A percentile compares a stretch with the other conserved stretches of the same genome.
phyloP scores from a whole-genome alignment of 2,329 filamentous ascomycete species.

The Bimuria novae-zelandiae region DNA sequence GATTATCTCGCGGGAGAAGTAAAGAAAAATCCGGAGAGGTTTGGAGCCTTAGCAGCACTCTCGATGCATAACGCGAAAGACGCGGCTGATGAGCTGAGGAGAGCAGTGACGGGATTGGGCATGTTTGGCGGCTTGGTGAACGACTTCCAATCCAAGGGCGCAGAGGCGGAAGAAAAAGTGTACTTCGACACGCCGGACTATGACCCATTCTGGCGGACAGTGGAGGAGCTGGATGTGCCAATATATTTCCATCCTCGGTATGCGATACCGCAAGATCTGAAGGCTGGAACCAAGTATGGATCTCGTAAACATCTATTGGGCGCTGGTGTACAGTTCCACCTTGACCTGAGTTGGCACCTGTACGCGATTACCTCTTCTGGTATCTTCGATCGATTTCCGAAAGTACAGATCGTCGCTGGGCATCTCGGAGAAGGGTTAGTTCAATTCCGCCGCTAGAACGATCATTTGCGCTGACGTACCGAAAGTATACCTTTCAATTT shows the following conservation, averaged over 20 bases:
- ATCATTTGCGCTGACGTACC: conserved; percentile 5
- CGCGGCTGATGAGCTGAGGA: conserved; percentile 34
- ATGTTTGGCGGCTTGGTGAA: conserved; percentile 65
- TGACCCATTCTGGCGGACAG: conserved; percentile 38
- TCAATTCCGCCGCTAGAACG: background rate
- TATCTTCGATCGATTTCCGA: conserved; percentile 50
- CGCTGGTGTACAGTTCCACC: conserved; percentile 44
- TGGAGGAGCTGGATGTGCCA: conserved; percentile 39
- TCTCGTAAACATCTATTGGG: conserved; percentile 34
- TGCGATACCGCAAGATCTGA: conserved; percentile 32
- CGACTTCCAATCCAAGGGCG: conserved; percentile 38
- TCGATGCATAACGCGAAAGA: conserved; percentile 42
- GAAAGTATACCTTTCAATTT: conserved; percentile 51
- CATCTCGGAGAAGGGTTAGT: conserved; percentile 50
- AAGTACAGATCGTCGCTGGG: conserved; percentile 50
- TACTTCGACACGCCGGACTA: conserved; percentile 41
- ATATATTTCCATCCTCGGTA: conserved; percentile 43
- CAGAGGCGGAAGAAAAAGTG: conserved; percentile 33
- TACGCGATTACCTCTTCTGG: conserved; percentile 52
- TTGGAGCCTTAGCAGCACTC: conserved; percentile 34
- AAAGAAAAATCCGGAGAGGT: conserved; percentile 32
- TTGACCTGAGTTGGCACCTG: conserved; percentile 53
- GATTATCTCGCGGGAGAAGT: conserved; percentile 33
- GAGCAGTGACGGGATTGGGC: conserved; percentile 50
- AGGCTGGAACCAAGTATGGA: conserved; percentile 33